Percentiles rank a stretch among this genome's conserved stretches.
Conservation (phyloP, 176 grass and related monocot species). For the Musa itinerans region DNA sequence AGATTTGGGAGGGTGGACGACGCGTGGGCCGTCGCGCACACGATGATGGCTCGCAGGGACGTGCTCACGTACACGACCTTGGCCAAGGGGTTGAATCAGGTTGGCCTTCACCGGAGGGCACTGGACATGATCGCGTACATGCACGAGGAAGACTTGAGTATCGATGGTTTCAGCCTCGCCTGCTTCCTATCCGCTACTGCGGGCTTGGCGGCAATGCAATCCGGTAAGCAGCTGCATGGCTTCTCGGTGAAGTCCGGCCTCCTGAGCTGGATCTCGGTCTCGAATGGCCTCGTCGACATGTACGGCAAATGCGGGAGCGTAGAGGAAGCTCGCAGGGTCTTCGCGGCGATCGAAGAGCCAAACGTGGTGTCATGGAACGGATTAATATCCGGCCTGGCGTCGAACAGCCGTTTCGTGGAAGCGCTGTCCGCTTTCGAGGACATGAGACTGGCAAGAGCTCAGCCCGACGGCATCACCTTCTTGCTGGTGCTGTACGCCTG, state of each 20-base stretch:
- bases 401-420: slow-evolving; percentile 29
- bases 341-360: slow-evolving; percentile 46
- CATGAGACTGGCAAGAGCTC: slow-evolving; percentile 46
- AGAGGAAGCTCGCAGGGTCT: slow-evolving; percentile 45
- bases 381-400: slow-evolving; percentile 43
- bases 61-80: slow-evolving; percentile 69
- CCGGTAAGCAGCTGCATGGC: slow-evolving; percentile 60
- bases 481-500: slow-evolving; percentile 52
- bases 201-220: slow-evolving; percentile 23
- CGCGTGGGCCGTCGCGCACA: slow-evolving; percentile 39
- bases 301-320: slow-evolving; percentile 68
- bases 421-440: slow-evolving; percentile 68
- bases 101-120: slow-evolving; percentile 34
- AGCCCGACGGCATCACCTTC: slow-evolving; percentile 62
- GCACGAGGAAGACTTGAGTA: slow-evolving; percentile 42
- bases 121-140: slow-evolving; percentile 40
- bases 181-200: slow-evolving; percentile 63
- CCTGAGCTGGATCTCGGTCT: slow-evolving; percentile 40
- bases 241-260: slow-evolving; percentile 58
- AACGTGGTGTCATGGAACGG: slow-evolving; percentile 63
- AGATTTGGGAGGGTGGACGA: slow-evolving; percentile 53
- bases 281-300: slow-evolving; percentile 72
- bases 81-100: slow-evolving; percentile 58
- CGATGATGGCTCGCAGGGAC: slow-evolving; percentile 44
- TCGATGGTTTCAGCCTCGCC: slow-evolving; percentile 52